phyloP scores from a whole-genome alignment of 768 basidiomycete genomes.

The Hebeloma cylindrosporum region DNA sequence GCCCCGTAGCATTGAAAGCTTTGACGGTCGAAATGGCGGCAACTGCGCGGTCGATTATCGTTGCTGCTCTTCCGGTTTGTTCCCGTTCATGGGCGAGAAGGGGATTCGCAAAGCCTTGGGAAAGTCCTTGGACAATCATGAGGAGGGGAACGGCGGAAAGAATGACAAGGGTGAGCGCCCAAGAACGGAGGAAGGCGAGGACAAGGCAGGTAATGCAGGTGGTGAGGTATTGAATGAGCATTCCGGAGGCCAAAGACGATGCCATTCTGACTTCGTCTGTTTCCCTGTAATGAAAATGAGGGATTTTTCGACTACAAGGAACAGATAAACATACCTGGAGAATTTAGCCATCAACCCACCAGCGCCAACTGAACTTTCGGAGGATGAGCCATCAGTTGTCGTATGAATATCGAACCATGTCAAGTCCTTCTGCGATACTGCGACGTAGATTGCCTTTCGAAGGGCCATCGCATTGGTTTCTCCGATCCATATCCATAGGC shows the following conservation, averaged over 20 bases:
- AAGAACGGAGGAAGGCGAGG: constrained; percentile 81
- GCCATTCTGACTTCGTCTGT: constrained; percentile 92
- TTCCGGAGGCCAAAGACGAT: constrained; percentile 76
- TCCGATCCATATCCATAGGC: constrained; percentile 86
- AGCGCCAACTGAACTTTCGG: constrained; percentile 59
- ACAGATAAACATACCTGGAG: constrained; percentile 50
- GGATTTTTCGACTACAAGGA: neutral
- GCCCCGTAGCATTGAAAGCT: constrained; percentile 76
- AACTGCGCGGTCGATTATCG: constrained; percentile 75
- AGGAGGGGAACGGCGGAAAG: constrained; percentile 86
- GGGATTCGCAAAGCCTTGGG: constrained; percentile 68
- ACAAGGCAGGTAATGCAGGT: constrained; percentile 77
- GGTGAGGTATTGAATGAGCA: constrained; percentile 76
- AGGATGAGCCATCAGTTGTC: constrained; percentile 45
- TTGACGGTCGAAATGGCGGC: constrained; percentile 87
- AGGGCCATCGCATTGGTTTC: constrained; percentile 75
- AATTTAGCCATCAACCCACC: constrained; percentile 93
- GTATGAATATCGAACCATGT: constrained; percentile 89
- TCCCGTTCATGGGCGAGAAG: constrained; percentile 66
- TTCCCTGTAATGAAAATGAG: constrained; percentile 53
- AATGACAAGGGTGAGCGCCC: constrained; percentile 86
- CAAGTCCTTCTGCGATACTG: constrained; percentile 73
- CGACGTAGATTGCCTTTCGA: constrained; percentile 64
- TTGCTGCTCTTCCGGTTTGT: constrained; percentile 67
- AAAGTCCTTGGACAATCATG: constrained; percentile 70